Evolutionary conservation across 768 basidiomycete genomes (phyloP).

Genomic region (Mycena rosella): DNA sequence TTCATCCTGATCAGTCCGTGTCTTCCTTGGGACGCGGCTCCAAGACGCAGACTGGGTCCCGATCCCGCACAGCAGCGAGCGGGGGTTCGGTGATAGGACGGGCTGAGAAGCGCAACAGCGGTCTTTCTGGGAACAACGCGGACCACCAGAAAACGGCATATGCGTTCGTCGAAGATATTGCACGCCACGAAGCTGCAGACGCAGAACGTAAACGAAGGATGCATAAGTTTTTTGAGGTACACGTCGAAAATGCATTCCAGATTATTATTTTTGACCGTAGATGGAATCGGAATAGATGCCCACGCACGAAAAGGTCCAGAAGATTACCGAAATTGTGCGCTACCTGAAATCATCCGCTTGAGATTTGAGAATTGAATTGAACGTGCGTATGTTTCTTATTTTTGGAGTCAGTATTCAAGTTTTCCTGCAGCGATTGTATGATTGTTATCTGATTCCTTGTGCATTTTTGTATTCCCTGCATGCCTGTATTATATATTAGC

Average conservation of each 20-base stretch:
- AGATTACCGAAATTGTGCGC: conserved; percentile 63
- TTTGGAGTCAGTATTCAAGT: background rate
- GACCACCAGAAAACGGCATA: conserved; percentile 6
- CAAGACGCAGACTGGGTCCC: conserved; percentile 11
- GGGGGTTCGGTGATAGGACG: background rate
- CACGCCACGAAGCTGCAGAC: conserved; percentile 34
- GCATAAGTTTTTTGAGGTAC: conserved; percentile 66
- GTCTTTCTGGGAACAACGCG: background rate
- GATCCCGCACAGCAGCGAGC: conserved; percentile 14
- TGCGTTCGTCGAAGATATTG: conserved; percentile 31
- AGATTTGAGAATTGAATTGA: background rate
- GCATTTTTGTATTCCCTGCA: conserved; percentile 13
- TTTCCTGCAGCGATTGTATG: background rate
- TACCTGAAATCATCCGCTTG: conserved; percentile 45
- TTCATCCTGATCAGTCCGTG: conserved; percentile 10
- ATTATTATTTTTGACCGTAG: too few relatives aligned
- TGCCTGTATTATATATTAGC: too few relatives aligned
- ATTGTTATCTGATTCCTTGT: conserved; percentile 14
- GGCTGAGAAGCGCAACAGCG: background rate
- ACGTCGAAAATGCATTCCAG: too few relatives aligned
- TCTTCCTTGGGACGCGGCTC: conserved; percentile 23
- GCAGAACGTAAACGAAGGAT: conserved; percentile 57
- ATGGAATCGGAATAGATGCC: conserved; percentile 57
- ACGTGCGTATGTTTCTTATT: background rate
- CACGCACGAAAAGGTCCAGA: conserved; percentile 64